Evolutionary conservation across 2,329 filamentous ascomycete species (phyloP), one percentile per base, ranked within the genome.

Genomic region (Fusarium papillatum): DNA sequence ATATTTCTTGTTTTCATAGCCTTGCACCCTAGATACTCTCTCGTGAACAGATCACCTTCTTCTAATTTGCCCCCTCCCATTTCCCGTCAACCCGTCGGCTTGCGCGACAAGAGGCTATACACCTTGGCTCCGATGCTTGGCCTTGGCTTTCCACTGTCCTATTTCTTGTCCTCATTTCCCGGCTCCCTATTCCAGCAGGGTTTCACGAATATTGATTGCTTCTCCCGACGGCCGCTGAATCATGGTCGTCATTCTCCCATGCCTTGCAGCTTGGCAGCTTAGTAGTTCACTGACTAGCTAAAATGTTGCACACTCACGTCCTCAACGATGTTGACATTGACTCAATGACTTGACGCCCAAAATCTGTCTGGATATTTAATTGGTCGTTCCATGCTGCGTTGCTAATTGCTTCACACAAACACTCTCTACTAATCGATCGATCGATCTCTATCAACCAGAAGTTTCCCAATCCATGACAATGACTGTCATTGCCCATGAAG

Each of bases 131-230:
- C 31, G 26, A 5, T 22, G 19, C 61, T 63, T 63, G 41, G 61
- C 61, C 61, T 34, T 19, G 39, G 38, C 24, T 36, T 36, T 46
- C 16, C 43, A 2, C 41, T 36, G 61, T 34, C 26, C 61, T 50
- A 50, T 64, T 50, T 64, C 43, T 64, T 50, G 29, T 64, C 39
- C 22, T 64, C 41, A 64, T 36, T 64, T 64, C 41, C 41, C 19
- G 31, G 17, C 41, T 48, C 19, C 31, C 41, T 38, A 48, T 29
- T 26, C 24, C 5, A 39, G n/a, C 41, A 41, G 24, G 29, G 60
- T 34, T 63, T 46, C 59, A 46, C 38, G 19, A 43, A 22, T 8
- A 63, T 34, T 46, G 26, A 11, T 22, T 46, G 26, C 26, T 26
- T 46, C 22, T 26, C 22, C 22, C 24, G 22, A 26, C 19, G 22